phyloP scores from a whole-genome alignment of 305 asterid genomes.

The Nicotiana rustica region DNA sequence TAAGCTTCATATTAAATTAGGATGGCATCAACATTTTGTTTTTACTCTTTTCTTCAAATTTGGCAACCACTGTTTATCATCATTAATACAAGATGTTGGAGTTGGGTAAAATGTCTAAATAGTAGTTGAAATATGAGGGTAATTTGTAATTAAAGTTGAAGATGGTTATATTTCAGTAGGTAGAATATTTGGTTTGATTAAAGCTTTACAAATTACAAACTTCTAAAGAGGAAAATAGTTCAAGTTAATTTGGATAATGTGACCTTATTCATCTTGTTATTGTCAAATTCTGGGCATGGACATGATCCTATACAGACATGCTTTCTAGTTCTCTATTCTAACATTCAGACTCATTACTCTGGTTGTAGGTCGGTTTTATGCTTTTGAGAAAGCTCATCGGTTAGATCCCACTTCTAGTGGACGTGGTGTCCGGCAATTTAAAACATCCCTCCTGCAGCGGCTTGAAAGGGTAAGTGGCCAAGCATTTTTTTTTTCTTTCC shows the following conservation, averaged over 20 bases:
- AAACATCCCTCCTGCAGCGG: slow-evolving; percentile 96
- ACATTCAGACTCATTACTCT: slow-evolving; percentile 29
- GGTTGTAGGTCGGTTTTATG: slow-evolving; percentile 91
- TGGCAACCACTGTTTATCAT: neutral
- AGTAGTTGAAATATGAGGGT: neutral
- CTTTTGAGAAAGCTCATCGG: slow-evolving; percentile 96
- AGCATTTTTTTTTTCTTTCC: slow-evolving; percentile 15
- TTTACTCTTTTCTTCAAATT: neutral
- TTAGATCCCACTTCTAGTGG: slow-evolving; percentile 98
- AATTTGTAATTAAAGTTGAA: neutral
- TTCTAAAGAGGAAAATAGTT: slow-evolving; percentile 5
- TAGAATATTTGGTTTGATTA: neutral
- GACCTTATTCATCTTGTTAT: slow-evolving; percentile 13
- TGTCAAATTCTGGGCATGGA: neutral
- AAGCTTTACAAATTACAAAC: neutral
- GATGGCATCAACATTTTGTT: slow-evolving; percentile 20
- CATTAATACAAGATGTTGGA: neutral
- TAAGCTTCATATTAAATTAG: slow-evolving; percentile 14
- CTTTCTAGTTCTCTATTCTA: slow-evolving; percentile 29
- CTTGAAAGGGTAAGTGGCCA: slow-evolving; percentile 82
- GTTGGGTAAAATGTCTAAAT: neutral
- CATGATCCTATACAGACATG: neutral
- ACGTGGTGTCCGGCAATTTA: slow-evolving; percentile 98
- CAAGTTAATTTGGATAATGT: neutral
- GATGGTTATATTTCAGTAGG: slow-evolving; percentile 12